Base-by-base conservation (phyloP, 768 basidiomycete species). In the Amanita subjunquillea region DNA sequence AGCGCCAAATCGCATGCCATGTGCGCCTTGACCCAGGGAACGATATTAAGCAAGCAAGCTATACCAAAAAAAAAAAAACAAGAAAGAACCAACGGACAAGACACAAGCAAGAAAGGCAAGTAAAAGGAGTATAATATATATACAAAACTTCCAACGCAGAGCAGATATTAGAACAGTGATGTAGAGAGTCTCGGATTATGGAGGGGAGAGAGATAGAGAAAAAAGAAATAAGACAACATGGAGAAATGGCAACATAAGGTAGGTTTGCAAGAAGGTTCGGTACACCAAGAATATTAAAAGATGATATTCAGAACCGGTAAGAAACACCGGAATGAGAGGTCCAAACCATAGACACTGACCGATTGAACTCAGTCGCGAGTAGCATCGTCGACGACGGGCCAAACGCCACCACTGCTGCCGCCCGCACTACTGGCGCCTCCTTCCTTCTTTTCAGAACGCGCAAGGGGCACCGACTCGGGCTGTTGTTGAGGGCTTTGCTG, bases 361-460 rank as follows among this genome's bases (percentile, higher is more conserved):
- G 40, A 42, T 22, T 36, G 41, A 44, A 36, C 54, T 63, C 46
- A 61, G 34, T 64, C 65, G 56, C 63, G 61, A 53, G 57, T 51
- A 40, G 60, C 25, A 37, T 66, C 66, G 49, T 66, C 66, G 49
- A 62, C 58, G 34, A 67, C 53, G 30, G 68, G 64, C 69, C 69
- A 70, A 39, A 70, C 63, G 34, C 61, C 62, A 8, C 46, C 55
- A 57, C 49, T 34, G 34, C 62, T 56, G 15, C 58, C 49, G 48
- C 65, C 64, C 50, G 62, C 58, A 13, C 65, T 65, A 39, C 59
- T 57, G 30, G 52, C 32, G 29, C 55, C 54, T 2, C 53, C 42
- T 10, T 20, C 17, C 32, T 25, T 37, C 48, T 38, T 41, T 41
- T 38, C 57, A 51, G 13, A 47, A 52, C 13, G 47, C 38, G 55